These are phyloP conservation scores for Triangularia verruculosa DNA, from an alignment of 2,329 filamentous ascomycete genomes.

Conservation along the genomic window DNA sequence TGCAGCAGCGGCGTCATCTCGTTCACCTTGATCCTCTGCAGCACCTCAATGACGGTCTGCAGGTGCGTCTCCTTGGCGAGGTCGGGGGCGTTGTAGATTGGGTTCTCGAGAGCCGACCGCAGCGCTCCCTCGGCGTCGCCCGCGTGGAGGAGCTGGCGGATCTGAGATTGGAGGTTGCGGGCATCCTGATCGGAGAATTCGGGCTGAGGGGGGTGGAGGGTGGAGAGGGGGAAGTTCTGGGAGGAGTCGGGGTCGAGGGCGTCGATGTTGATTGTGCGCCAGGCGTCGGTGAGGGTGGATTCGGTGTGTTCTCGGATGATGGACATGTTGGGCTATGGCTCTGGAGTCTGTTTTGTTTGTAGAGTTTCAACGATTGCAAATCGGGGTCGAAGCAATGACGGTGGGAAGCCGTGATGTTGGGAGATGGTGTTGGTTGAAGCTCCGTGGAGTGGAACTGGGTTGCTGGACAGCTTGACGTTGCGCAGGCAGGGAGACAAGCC, in stretches of 20 bases:
- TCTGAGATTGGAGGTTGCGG: slow-evolving; percentile 72
- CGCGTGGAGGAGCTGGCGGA: slow-evolving; percentile 81
- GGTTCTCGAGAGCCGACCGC: slow-evolving; percentile 77
- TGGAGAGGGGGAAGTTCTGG: slow-evolving; percentile 84
- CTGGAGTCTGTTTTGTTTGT: background rate
- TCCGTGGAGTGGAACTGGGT: background rate
- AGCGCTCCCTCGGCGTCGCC: slow-evolving; percentile 87
- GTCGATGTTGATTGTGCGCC: slow-evolving; percentile 93
- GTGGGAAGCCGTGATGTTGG: background rate
- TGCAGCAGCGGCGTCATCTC: slow-evolving; percentile 90
- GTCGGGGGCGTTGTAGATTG: slow-evolving; percentile 67
- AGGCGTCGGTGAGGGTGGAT: slow-evolving; percentile 60
- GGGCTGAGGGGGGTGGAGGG: slow-evolving; percentile 72
- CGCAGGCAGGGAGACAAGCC: background rate
- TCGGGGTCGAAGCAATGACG: background rate
- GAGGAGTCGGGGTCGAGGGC: slow-evolving; percentile 85
- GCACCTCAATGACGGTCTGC: slow-evolving; percentile 83
- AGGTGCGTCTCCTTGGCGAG: slow-evolving; percentile 74
- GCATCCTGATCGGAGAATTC: slow-evolving; percentile 76
- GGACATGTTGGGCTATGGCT: slow-evolving; percentile 47
- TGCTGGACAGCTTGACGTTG: background rate
- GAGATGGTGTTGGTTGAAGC: background rate
- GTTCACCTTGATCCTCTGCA: slow-evolving; percentile 92
- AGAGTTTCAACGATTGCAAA: background rate
- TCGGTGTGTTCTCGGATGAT: slow-evolving; percentile 64